Evolutionary conservation across 1,139 yeast species (phyloP).

Genomic region (Kodamaea sp.): DNA sequence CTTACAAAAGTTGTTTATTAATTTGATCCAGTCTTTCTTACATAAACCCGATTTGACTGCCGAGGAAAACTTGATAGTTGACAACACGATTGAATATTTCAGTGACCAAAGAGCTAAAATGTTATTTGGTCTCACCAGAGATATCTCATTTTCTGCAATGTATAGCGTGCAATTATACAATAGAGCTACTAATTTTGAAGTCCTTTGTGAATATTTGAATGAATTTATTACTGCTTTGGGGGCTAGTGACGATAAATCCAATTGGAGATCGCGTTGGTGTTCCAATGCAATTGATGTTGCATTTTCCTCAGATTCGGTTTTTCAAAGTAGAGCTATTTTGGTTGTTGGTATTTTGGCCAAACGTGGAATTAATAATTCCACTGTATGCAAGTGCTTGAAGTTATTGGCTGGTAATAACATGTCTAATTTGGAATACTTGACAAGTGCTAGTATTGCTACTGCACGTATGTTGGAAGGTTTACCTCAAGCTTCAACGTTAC

Average conservation of each 20-base stretch:
- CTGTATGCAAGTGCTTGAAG: slow-evolving; percentile 48
- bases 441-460: slow-evolving; percentile 44
- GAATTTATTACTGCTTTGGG: slow-evolving; percentile 49
- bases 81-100: slow-evolving; percentile 53
- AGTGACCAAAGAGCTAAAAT: slow-evolving; percentile 71
- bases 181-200: slow-evolving; percentile 53
- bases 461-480: slow-evolving; percentile 65
- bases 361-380: slow-evolving; percentile 57
- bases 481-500: slow-evolving; percentile 49
- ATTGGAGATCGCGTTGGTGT: slow-evolving; percentile 71
- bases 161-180: slow-evolving; percentile 45
- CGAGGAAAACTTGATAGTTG: slow-evolving; percentile 43
- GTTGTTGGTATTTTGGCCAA: slow-evolving; percentile 69
- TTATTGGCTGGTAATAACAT: slow-evolving; percentile 28
- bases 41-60: slow-evolving; percentile 52
- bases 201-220: slow-evolving; percentile 59
- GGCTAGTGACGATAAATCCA: slow-evolving; percentile 48
- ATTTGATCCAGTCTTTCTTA: slow-evolving; percentile 69
- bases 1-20: slow-evolving; percentile 62
- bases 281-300: slow-evolving; percentile 65
- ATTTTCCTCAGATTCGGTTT: slow-evolving; percentile 53
- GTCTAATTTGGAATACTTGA: slow-evolving; percentile 33
- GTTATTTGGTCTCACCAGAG: slow-evolving; percentile 78
- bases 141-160: slow-evolving; percentile 28
- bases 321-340: slow-evolving; percentile 71